These are phyloP conservation scores for Candida andamanensis DNA, from an alignment of 805 yeast species.

Conservation along the genomic window DNA sequence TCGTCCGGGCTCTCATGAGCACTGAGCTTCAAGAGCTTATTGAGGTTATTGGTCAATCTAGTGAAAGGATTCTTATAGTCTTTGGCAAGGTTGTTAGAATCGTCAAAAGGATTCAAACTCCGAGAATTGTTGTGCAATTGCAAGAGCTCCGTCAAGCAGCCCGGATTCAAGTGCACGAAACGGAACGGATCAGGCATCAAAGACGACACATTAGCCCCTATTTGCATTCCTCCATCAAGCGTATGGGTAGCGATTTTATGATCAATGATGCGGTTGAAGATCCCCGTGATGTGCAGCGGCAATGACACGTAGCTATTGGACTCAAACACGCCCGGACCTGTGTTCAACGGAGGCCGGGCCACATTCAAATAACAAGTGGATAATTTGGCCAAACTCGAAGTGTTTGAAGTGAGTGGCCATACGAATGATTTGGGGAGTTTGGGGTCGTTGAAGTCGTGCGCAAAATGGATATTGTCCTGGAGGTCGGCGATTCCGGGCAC, in stretches of 20 bases:
- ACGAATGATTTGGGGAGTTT: slow-evolving; percentile 1
- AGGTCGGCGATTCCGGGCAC: slow-evolving; percentile 31
- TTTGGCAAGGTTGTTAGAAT: slow-evolving; percentile 3
- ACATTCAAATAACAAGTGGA: slow-evolving; percentile 27
- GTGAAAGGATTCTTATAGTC: slow-evolving; percentile 23
- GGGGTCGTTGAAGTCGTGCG: slow-evolving; percentile 11
- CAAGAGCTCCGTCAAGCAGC: slow-evolving; percentile 35
- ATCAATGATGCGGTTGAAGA: slow-evolving; percentile 32
- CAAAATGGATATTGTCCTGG: slow-evolving; percentile 31
- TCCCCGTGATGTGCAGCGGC: slow-evolving; percentile 44
- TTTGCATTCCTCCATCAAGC: slow-evolving; percentile 38
- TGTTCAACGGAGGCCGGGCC: slow-evolving; percentile 31
- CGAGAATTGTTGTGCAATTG: slow-evolving; percentile 11
- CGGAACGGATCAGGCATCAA: slow-evolving; percentile 48
- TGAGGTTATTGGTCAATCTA: slow-evolving; percentile 30
- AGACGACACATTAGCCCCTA: slow-evolving; percentile 53
- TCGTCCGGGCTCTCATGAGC: neutral
- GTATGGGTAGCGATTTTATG: slow-evolving; percentile 29
- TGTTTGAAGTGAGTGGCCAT: slow-evolving; percentile 23
- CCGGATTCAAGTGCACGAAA: slow-evolving; percentile 50
- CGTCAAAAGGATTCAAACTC: slow-evolving; percentile 5
- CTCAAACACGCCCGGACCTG: slow-evolving; percentile 24
- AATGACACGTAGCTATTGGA: slow-evolving; percentile 50
- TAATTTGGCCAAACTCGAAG: slow-evolving; percentile 15
- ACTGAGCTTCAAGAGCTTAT: slow-evolving; percentile 17